Base-by-base conservation (phyloP, 495 filamentous ascomycete species). In the Podospora appendiculata region DNA sequence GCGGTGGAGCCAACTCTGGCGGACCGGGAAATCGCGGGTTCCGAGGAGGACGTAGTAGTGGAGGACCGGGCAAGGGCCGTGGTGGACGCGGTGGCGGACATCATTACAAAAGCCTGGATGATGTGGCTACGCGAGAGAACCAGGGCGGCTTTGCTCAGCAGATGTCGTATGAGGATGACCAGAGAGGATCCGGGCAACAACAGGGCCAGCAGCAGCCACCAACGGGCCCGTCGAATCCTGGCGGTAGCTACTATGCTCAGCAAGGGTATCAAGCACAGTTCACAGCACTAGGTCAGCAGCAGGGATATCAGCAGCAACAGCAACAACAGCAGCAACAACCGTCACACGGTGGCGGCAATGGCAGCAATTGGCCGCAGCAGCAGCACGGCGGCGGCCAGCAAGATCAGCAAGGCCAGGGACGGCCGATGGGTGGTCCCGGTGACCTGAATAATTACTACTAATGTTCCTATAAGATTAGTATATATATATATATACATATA, bases 81-180 rank as follows among this genome's bases (percentile, higher is more conserved):
- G 55, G 60, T 9, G 60, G 65, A 12, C 51, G 66, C 36, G 68
- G 66, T 41, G 70, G 66, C 38, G 59, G 66, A 8, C 53, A 66
- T 41, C 63, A 70, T 44, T 68, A 68, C 58, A 65, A 64, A 40
- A 64, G 60, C 6, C 64, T 69, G 0, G 72, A 76, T 35, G 73
- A 76, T 43, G 54, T 76, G 0, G 70, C 70, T 1, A 67, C 67
- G 18, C 66, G 68, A 8, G 70, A 72, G 2, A 65, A 48, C 38
- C 67, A 67, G 16, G 58, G 59, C 17, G 65, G 66, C 6, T 69
- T 62, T 41, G 57, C 59, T 6, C 53, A 66, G 48, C 61, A 61
- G 13, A 66, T 72, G 11, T 71, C 70, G 1, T 75, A 75, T 45
- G 72, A 75, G 45, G 72, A 75, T 32, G 55, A 54, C 7, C 44